Percentiles rank a stretch among this genome's conserved stretches.
These are phyloP conservation scores for Vitis hybrid DNA, from an alignment of 177 flowering plant genomes.

Conservation along the genomic window DNA sequence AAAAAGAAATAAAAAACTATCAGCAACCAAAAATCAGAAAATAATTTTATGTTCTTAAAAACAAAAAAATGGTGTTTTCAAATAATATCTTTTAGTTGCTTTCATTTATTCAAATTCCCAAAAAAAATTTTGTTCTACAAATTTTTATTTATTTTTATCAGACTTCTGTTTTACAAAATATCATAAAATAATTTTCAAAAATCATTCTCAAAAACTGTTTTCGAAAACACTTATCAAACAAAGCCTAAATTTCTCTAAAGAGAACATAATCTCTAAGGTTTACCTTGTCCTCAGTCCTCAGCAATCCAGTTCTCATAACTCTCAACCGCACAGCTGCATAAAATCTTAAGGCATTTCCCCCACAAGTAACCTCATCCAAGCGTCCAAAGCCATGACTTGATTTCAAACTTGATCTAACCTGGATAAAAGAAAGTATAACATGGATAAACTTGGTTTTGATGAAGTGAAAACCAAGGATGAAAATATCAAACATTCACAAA, in stretches of 20 bases:
- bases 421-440: constrained; percentile 3
- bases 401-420: constrained; percentile 56
- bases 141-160: no score
- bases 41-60: no score
- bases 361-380: constrained; percentile 63
- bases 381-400: constrained; percentile 33
- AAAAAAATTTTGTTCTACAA: no score
- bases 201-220: background rate
- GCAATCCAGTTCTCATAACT: constrained; percentile 52
- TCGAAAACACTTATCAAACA: background rate
- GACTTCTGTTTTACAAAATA: no score
- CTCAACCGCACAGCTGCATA: constrained; percentile 79
- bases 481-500: no score
- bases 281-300: constrained; percentile 60
- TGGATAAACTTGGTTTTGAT: background rate
- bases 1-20: no score
- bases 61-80: no score
- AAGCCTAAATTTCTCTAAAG: background rate
- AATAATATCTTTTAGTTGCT: no score
- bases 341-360: constrained; percentile 84
- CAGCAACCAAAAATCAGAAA: no score
- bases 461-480: no score
- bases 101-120: no score
- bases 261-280: background rate
- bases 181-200: background rate